These are phyloP conservation scores for Przewalskia tangutica DNA, from an alignment of 257 asterid species.

Conservation along the genomic window DNA sequence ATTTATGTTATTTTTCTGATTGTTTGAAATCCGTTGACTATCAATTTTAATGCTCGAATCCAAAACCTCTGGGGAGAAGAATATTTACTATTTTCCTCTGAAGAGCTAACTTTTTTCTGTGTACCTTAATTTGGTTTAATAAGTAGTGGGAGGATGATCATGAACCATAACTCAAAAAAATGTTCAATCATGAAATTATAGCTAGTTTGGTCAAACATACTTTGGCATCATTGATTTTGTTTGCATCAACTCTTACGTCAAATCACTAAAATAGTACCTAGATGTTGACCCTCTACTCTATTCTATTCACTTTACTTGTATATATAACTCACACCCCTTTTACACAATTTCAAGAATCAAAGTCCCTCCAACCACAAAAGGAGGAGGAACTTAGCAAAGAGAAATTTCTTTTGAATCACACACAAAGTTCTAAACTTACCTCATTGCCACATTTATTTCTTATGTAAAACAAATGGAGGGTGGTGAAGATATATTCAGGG, in stretches of 20 bases:
- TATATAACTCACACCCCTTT: background rate
- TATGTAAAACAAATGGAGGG: conserved; percentile 32
- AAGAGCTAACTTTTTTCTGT: background rate
- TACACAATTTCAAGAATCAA: conserved; percentile 17
- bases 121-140: background rate
- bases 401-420: background rate
- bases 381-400: background rate
- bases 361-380: conserved; percentile 11
- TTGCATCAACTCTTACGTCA: conserved; percentile 36
- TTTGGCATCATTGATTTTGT: background rate
- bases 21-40: background rate
- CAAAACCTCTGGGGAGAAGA: background rate
- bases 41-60: background rate
- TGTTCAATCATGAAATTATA: background rate
- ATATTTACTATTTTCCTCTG: background rate
- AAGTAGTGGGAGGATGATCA: background rate
- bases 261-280: conserved; percentile 9
- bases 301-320: background rate
- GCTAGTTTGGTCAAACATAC: background rate
- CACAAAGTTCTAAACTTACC: background rate
- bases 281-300: conserved; percentile 4
- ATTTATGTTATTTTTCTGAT: background rate
- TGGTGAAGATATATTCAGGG: conserved; percentile 34
- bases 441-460: background rate
- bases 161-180: background rate